Conservation (phyloP, 306 rosid genomes). For the Medicago arabica region DNA sequence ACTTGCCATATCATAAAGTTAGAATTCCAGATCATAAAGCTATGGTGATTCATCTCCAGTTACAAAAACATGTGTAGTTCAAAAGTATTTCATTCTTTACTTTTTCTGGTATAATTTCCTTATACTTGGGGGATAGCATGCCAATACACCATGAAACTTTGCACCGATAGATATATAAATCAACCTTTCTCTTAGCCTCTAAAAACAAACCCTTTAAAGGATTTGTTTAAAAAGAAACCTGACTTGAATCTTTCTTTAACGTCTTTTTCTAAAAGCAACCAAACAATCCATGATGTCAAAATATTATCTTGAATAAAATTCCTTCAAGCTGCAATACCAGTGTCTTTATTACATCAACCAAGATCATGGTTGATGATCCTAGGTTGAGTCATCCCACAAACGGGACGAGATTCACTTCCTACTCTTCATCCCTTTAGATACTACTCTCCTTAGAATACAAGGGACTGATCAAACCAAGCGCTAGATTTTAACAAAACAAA, state of each 20-base stretch:
- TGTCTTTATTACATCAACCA: constrained; percentile 3
- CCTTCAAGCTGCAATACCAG: constrained; percentile 21
- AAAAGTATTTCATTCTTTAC: constrained; percentile 23
- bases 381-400: too few species aligned
- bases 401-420: too few species aligned
- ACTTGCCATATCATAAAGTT: constrained; percentile 51
- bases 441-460: too few species aligned
- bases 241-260: constrained; percentile 9
- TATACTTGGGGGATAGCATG: not conserved
- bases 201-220: constrained; percentile 13
- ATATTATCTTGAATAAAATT: constrained; percentile 32
- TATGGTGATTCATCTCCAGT: constrained; percentile 41
- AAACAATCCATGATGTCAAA: constrained; percentile 33
- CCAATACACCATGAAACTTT: constrained; percentile 4
- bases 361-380: too few species aligned
- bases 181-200: not conserved
- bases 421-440: too few species aligned
- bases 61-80: constrained; percentile 23
- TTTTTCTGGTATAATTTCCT: constrained; percentile 32
- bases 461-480: too few species aligned
- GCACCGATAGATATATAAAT: constrained; percentile 5
- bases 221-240: not conserved
- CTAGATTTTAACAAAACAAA: too few species aligned
- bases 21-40: constrained; percentile 57
- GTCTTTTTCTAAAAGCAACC: constrained; percentile 39